A percentile compares a stretch with the other conserved stretches of the same genome.
These are phyloP conservation scores for Przewalskia tangutica DNA, from an alignment of 257 asterid species.

Conservation along the genomic window DNA sequence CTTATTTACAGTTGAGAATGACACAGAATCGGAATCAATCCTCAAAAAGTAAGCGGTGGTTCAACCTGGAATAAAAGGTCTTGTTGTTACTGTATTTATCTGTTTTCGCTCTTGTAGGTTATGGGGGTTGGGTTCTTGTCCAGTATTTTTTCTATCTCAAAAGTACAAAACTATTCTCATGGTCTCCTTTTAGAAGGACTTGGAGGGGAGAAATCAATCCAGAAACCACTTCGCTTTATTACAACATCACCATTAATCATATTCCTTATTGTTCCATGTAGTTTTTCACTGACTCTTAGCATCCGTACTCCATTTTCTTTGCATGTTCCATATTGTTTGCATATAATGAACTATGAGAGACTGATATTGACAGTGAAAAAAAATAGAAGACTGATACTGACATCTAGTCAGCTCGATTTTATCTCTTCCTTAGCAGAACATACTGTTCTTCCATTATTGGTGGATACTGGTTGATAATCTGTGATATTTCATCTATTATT, in stretches of 20 bases:
- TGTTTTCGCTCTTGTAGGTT: not conserved
- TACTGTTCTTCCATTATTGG: not conserved
- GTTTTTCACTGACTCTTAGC: not conserved
- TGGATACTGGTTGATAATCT: not conserved
- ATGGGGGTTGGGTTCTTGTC: not conserved
- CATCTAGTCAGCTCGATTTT: not conserved
- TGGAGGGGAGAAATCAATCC: not conserved
- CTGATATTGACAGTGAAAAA: not conserved
- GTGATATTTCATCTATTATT: not conserved
- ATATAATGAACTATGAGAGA: not conserved
- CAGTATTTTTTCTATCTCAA: not conserved
- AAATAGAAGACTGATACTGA: not conserved
- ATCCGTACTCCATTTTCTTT: not conserved
- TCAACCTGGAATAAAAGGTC: not conserved
- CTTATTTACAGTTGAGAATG: slow-evolving; percentile 29
- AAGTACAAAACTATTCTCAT: not conserved
- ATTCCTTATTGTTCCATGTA: not conserved
- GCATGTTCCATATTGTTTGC: not conserved
- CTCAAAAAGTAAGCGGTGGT: slow-evolving; percentile 23
- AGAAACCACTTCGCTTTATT: not conserved
- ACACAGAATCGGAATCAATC: slow-evolving; percentile 10
- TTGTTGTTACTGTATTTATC: not conserved
- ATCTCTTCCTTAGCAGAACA: not conserved
- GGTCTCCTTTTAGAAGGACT: not conserved
- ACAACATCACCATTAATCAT: not conserved